Evolutionary conservation across 495 filamentous ascomycete genomes (phyloP), one percentile per base, ranked within the genome.

Genomic region (Hyphodiscus hymeniophilus): DNA sequence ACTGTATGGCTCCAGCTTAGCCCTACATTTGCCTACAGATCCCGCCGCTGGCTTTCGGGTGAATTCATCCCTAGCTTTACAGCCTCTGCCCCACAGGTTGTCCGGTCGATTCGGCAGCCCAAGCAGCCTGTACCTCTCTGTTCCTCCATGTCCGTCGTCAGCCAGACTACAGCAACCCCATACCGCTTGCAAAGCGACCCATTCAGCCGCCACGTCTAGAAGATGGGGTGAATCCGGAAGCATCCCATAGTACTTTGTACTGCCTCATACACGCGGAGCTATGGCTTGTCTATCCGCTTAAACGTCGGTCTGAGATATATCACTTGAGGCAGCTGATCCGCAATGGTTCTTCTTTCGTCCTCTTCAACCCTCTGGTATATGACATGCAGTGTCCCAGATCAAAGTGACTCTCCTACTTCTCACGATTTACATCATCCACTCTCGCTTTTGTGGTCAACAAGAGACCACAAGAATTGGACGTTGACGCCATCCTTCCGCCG

Each of bases 231-330:
- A 34, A 21, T 41, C 56, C 48, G 40, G 49, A 34, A 42, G 42
- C 33, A 38, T 58, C 39, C 42, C 43, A 42, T 51, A 33, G 39
- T 46, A 20, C 36, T 22, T 41, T 48, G 20, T 31, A 26, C 42
- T 47, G 10, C 15, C 20, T 46, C 39, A 30, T 35, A 52, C 38
- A 38, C 35, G 31, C 49, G 45, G 53, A 52, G 38, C 33, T 42
- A 44, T 39, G 47, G 39, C 47, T 21, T 48, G 22, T 58, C 48
- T 51, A 58, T 42, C 56, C 56, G 56, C 36, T 20, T 51, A 45
- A 52, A 48, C 26, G 31, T 52, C 42, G 52, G 42, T 51, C 40
- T 43, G 45, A 46, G 47, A 51, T 58, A 54, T 51, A 54, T 54
- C 10, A 26, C 39, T 48, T 42, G 39, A 48, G 42, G 45, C 48